These are phyloP conservation scores for Hyparrhenia diplandra DNA, from an alignment of 176 grass and related monocot species.

Conservation along the genomic window DNA sequence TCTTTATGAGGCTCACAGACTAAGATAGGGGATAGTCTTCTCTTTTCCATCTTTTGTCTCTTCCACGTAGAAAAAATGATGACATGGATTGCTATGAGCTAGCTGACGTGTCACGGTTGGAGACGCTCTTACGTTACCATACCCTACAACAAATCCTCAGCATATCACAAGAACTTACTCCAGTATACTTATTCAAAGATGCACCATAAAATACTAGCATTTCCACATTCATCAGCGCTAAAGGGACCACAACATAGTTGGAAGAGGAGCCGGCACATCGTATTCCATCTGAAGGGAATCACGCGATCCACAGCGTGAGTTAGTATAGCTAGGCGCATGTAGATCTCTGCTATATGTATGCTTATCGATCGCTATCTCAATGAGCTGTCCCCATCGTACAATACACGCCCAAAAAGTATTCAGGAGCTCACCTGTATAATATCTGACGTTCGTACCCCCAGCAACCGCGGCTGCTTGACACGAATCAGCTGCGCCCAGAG, in stretches of 20 bases:
- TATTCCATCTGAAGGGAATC: constrained; percentile 26
- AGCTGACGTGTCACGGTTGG: too few species aligned
- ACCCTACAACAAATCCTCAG: constrained; percentile 12
- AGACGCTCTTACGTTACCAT: background rate
- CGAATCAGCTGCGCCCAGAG: constrained; percentile 16
- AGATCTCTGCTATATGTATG: constrained; percentile 26
- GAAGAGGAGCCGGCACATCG: background rate
- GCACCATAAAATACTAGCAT: constrained; percentile 10
- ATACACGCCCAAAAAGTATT: constrained; percentile 28
- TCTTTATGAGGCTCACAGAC: too few species aligned
- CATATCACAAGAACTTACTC: constrained; percentile 15
- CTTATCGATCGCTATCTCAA: background rate
- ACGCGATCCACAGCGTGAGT: constrained; percentile 11
- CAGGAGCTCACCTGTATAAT: background rate
- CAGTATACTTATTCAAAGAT: constrained; percentile 5
- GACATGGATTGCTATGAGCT: too few species aligned
- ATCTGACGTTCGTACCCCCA: constrained; percentile 13
- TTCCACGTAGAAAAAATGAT: too few species aligned
- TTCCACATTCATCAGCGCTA: background rate
- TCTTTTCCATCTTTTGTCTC: too few species aligned
- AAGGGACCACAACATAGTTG: constrained; percentile 41
- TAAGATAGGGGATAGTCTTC: too few species aligned
- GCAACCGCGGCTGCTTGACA: constrained; percentile 11
- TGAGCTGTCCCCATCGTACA: constrained; percentile 36
- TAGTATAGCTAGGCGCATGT: background rate